Evolutionary conservation across 1,284 basidiomycete species (phyloP).

Genomic region (Irpex sp.): DNA sequence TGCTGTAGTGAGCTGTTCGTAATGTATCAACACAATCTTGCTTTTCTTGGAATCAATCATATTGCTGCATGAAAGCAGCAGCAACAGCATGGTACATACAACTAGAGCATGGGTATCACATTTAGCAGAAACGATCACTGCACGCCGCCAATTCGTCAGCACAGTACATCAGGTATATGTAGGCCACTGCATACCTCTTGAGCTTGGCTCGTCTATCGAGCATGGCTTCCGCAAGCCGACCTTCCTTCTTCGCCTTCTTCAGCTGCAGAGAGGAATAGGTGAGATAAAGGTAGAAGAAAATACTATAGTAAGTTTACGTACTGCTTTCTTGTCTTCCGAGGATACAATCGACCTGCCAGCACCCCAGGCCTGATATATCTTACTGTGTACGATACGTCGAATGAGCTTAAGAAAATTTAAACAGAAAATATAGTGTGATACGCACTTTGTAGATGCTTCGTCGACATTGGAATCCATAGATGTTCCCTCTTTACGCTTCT

Average conservation of each 20-base stretch:
- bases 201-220: conserved; percentile 87
- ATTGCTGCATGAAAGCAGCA: background rate
- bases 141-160: background rate
- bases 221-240: conserved; percentile 83
- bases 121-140: conserved; percentile 65
- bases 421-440: conserved; percentile 10
- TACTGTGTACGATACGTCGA: conserved; percentile 39
- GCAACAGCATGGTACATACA: background rate
- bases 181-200: conserved; percentile 66
- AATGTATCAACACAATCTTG: background rate
- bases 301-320: conserved; percentile 25
- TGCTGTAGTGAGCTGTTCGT: background rate
- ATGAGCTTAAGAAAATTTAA: conserved; percentile 1
- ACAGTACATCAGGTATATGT: background rate
- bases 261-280: conserved; percentile 42
- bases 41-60: background rate
- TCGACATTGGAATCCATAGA: conserved; percentile 57
- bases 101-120: conserved; percentile 13
- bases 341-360: conserved; percentile 76
- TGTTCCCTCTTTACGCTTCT: conserved; percentile 67
- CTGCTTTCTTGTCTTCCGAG: conserved; percentile 67
- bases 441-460: conserved; percentile 70
- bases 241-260: conserved; percentile 84
- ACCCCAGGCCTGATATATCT: conserved; percentile 84
- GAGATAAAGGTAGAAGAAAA: background rate